Evolutionary conservation across 768 basidiomycete species (phyloP), one percentile per base, ranked within the genome.

Genomic region (Holtermanniella nyarrowii): DNA sequence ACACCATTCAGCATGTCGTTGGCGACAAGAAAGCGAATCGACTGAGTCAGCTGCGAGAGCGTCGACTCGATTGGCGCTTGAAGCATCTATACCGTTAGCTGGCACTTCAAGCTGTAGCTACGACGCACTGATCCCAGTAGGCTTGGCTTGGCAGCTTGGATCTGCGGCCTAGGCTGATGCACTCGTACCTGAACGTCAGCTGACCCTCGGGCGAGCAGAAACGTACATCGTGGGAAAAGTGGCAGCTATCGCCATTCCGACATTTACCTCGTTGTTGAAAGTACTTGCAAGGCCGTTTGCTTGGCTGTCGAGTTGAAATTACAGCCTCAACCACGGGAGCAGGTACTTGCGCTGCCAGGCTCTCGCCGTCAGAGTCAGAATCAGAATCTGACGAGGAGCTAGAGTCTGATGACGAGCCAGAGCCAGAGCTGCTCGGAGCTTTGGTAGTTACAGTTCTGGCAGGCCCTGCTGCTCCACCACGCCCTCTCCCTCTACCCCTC

Each of bases 11-110:
- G 73, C 72, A 91, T 88, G 63, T 89, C 82, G 57, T 96, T 95
- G 55, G 86, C 85, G 1, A 87, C 88, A 16, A 93, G 70, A 70
- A 95, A 96, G 25, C 79, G 81, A 57, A 95, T 86, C 3, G 86
- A 88, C 69, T 96, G 91, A 0, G 89, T 89, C 3, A 96, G 76
- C 69, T 90, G 90, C 1, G 88, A 91, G 3, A 90, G 78, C 0
- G 90, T 91, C 57, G 86, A 77, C 24, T 84, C 80, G 37, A 93
- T 89, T 66, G 93, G 89, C 12, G 84, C 86, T 18, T 84, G 74
- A 3, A 95, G 77, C 12, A 95, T 74, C 86, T 90, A 60, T 24
- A 48, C 46, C 48, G 44, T 26, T n/a, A 20, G 5, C n/a, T 10
- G n/a, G 20, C 4, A 49, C 39, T 41, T 23, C 14, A 48, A 50